Evolutionary conservation across 2,329 filamentous ascomycete genomes (phyloP).

Genomic region (Sarocladiaceae sp.): DNA sequence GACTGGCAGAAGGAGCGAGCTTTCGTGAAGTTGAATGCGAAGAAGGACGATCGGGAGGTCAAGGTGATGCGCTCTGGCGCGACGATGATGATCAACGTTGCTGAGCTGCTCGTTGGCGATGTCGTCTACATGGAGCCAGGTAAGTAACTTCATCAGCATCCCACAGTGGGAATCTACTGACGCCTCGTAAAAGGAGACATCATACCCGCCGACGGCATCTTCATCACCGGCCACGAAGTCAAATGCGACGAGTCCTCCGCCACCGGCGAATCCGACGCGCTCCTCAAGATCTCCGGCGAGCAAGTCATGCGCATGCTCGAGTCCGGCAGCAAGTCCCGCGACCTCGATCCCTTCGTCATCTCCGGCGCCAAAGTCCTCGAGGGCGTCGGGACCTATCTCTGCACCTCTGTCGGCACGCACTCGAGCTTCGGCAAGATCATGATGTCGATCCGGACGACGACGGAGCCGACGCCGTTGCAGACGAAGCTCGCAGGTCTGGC

Average conservation of each 20-base stretch:
- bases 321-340: slow-evolving; percentile 36
- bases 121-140: slow-evolving; percentile 65
- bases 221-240: slow-evolving; percentile 61
- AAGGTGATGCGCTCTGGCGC: slow-evolving; percentile 72
- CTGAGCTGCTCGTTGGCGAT: slow-evolving; percentile 68
- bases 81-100: slow-evolving; percentile 61
- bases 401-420: slow-evolving; percentile 67
- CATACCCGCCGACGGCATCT: slow-evolving; percentile 64
- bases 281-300: slow-evolving; percentile 54
- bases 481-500: slow-evolving; percentile 5
- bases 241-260: slow-evolving; percentile 59
- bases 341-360: slow-evolving; percentile 68
- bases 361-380: slow-evolving; percentile 73
- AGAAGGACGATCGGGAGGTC: slow-evolving; percentile 69
- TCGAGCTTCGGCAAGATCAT: slow-evolving; percentile 72
- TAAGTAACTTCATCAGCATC: slow-evolving; percentile 25
- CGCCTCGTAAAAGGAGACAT: too few species aligned
- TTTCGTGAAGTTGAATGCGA: slow-evolving; percentile 73
- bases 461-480: slow-evolving; percentile 60
- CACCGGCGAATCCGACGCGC: slow-evolving; percentile 54
- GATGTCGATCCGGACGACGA: slow-evolving; percentile 70
- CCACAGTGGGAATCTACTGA: background rate
- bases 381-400: slow-evolving; percentile 66
- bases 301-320: slow-evolving; percentile 42
- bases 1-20: slow-evolving; percentile 79